These are phyloP conservation scores for Colletotrichum sp. DNA, from an alignment of 2,329 filamentous ascomycete genomes.

Conservation along the genomic window DNA sequence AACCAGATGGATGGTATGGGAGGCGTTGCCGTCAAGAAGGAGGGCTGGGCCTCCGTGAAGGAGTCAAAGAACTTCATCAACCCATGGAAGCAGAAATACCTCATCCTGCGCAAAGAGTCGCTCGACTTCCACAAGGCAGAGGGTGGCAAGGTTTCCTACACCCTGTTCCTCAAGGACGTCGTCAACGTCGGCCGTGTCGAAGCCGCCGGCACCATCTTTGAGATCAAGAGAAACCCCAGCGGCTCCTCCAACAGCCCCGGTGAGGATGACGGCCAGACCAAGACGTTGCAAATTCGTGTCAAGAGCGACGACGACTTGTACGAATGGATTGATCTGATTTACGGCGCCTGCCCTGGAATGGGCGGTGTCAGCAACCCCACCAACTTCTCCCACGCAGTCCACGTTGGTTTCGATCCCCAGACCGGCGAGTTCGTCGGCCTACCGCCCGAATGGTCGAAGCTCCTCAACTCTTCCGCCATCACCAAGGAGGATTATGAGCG, in stretches of 20 bases:
- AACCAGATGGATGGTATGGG: slow-evolving; percentile 67
- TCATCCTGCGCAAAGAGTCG: slow-evolving; percentile 90
- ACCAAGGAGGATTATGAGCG: slow-evolving; percentile 99
- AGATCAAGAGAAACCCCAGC: slow-evolving; percentile 81
- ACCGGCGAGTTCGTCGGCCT: slow-evolving; percentile 95
- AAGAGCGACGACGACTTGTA: slow-evolving; percentile 97
- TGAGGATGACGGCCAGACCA: slow-evolving; percentile 80
- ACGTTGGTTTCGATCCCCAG: slow-evolving; percentile 95
- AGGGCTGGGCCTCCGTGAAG: slow-evolving; percentile 85
- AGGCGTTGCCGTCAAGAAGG: slow-evolving; percentile 77
- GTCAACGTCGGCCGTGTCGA: slow-evolving; percentile 91
- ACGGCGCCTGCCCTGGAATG: slow-evolving; percentile 95
- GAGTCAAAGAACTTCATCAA: slow-evolving; percentile 88
- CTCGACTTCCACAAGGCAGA: slow-evolving; percentile 95
- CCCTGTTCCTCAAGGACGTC: slow-evolving; percentile 85
- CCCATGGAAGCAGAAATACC: slow-evolving; percentile 87
- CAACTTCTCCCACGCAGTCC: slow-evolving; percentile 96
- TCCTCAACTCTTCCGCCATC: slow-evolving; percentile 94
- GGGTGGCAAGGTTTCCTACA: slow-evolving; percentile 85
- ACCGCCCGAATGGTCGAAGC: slow-evolving; percentile 95
- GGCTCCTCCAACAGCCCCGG: slow-evolving; percentile 73
- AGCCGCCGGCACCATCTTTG: slow-evolving; percentile 88
- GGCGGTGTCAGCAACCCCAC: slow-evolving; percentile 98
- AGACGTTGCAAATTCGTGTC: slow-evolving; percentile 88
- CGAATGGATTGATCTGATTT: slow-evolving; percentile 98